Evolutionary conservation across 2,329 filamentous ascomycete species (phyloP), one percentile per base, ranked within the genome.

Genomic region (Neonectria hederae): DNA sequence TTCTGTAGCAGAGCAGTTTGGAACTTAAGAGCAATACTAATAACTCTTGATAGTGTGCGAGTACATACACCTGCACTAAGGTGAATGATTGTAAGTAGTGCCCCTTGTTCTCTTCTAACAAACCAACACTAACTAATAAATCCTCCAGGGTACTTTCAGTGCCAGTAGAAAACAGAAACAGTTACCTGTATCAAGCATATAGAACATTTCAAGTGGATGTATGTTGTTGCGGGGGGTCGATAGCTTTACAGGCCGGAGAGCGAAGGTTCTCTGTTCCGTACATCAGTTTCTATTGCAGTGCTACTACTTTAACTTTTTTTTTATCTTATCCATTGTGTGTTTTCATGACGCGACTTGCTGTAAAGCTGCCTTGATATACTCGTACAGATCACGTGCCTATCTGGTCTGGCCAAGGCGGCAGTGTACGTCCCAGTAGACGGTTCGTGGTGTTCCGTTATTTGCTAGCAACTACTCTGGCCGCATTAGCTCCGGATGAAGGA

Each of bases 31-130:
- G 4, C 19, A 17, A 14, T 59, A 51, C 43, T 64, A 13, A 65
- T 10, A 5, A 19, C 0, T 10, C 22, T 30, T 52, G 2, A 2
- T 26, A 71, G 69, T 71, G 69, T 21, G 63, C 24, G 9, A 64
- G 43, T 19, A 43, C 65, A 4, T 55, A 54, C 13, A 67, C 35
- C 11, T 71, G 69, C 26, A 19, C 67, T 5, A 63, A 61, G 17
- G 49, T 67, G 1, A 69, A 71, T 17, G 67, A 71, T 10, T 71
- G 69, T 67, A 11, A 38, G 67, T 62, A 1, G 0, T 21, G 1
- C 11, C 4, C 26, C 3, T 2, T 22, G 11, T 38, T 14, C 9
- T 28, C 9, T 13, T 42, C 28, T 45, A 11, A n/a, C 14, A 11
- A 28, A 8, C 6, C 14, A 3, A 5, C 48, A 21, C 40, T 62